A percentile compares a stretch with the other conserved stretches of the same genome.
These are phyloP conservation scores for Penicillium robsamsonii DNA, from an alignment of 495 filamentous ascomycete species.

Conservation along the genomic window DNA sequence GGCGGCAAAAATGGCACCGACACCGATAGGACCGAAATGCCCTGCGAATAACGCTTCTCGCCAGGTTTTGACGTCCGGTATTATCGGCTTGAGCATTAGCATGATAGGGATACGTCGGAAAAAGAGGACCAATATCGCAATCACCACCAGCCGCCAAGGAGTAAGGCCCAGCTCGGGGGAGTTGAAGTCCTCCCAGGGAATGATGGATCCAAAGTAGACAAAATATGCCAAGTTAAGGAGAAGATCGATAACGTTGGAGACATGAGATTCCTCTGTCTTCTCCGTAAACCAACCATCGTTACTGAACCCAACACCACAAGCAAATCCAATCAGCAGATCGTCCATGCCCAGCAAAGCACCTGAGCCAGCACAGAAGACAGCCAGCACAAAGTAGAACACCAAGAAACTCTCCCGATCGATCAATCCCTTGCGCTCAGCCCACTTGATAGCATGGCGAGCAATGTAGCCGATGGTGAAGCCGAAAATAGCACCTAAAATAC, in stretches of 20 bases:
- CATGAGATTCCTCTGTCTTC: conserved; percentile 97
- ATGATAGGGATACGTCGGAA: conserved; percentile 97
- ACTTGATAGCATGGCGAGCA: conserved; percentile 87
- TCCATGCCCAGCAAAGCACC: conserved; percentile 91
- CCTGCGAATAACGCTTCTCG: conserved; percentile 96
- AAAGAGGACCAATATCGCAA: conserved; percentile 87
- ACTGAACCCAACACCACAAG: conserved; percentile 93
- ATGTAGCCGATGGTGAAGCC: conserved; percentile 86
- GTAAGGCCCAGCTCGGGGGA: conserved; percentile 63
- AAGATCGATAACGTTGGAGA: conserved; percentile 98
- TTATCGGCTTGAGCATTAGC: conserved; percentile 85
- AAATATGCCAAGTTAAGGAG: conserved; percentile 97
- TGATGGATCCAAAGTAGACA: conserved; percentile 95
- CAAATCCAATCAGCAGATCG: conserved; percentile 94
- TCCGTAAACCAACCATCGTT: conserved; percentile 99
- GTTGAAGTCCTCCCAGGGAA: conserved; percentile 91
- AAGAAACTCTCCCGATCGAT: conserved; percentile 97
- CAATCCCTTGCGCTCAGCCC: conserved; percentile 76
- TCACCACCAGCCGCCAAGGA: conserved; percentile 85
- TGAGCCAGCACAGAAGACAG: conserved; percentile 93
- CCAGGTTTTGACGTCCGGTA: conserved; percentile 98
- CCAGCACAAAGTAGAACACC: conserved; percentile 97
- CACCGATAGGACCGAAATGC: conserved; percentile 97
- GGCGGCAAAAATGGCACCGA: conserved; percentile 93
- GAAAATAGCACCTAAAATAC: conserved; percentile 86